Evolutionary conservation across 306 rosid species (phyloP).

Genomic region (Cucurbita ficifolia): DNA sequence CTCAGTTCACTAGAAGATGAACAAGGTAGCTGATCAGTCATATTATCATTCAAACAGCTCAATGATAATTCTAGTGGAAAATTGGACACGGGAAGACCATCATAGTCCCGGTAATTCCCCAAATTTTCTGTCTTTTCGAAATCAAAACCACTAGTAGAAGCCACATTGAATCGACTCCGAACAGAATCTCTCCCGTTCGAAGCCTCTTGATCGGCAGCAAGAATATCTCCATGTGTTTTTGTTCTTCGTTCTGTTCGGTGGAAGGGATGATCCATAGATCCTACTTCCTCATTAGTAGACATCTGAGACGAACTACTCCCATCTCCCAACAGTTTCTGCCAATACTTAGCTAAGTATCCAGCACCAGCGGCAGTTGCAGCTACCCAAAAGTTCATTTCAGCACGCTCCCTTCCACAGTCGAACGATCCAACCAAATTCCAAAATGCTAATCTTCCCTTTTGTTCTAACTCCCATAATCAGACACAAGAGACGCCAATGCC

Average conservation of each 20-base stretch:
- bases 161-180: neutral
- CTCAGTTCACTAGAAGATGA: slow-evolving; percentile 14
- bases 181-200: neutral
- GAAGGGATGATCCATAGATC: neutral
- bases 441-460: neutral
- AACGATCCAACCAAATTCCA: neutral
- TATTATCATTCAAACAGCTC: neutral
- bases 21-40: neutral
- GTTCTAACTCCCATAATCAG: neutral
- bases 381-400: slow-evolving; percentile 70
- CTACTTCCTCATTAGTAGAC: neutral
- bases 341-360: slow-evolving; percentile 63
- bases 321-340: slow-evolving; percentile 20
- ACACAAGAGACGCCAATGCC: neutral
- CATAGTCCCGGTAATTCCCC: neutral
- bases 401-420: slow-evolving; percentile 14
- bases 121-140: slow-evolving; percentile 1
- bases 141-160: neutral
- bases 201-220: slow-evolving; percentile 10
- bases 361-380: slow-evolving; percentile 76
- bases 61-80: neutral
- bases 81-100: neutral
- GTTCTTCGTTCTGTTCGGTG: neutral
- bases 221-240: neutral
- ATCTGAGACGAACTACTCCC: neutral